Conservation (phyloP, 768 basidiomycete species). For the Bullera alba region DNA sequence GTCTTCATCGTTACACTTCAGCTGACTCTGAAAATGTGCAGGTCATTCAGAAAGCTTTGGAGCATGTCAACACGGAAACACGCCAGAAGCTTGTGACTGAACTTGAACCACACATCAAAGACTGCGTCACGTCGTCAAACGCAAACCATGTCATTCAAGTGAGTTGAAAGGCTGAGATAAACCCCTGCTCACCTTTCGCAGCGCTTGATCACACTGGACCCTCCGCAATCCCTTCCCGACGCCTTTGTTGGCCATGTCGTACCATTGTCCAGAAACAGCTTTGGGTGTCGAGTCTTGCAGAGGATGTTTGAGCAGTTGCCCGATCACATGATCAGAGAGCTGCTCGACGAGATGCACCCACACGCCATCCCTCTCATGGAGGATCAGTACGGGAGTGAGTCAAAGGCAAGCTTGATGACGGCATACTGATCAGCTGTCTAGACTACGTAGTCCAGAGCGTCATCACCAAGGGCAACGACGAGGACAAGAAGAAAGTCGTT, state of each 20-base stretch:
- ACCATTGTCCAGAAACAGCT: slow-evolving; percentile 77
- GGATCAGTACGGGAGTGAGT: slow-evolving; percentile 68
- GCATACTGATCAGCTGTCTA: not conserved
- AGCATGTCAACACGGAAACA: slow-evolving; percentile 69
- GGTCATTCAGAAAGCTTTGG: slow-evolving; percentile 60
- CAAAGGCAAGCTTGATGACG: not conserved
- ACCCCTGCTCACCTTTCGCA: slow-evolving; percentile 47
- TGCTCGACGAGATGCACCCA: slow-evolving; percentile 76
- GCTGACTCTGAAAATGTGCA: slow-evolving; percentile 1
- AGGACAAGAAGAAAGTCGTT: slow-evolving; percentile 64
- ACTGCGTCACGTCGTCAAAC: slow-evolving; percentile 82
- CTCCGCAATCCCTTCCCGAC: slow-evolving; percentile 63
- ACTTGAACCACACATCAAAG: slow-evolving; percentile 69
- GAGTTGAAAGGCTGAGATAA: slow-evolving; percentile 1
- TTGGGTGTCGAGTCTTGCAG: slow-evolving; percentile 91
- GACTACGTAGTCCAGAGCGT: slow-evolving; percentile 92
- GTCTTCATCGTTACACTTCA: not conserved
- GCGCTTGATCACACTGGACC: slow-evolving; percentile 72
- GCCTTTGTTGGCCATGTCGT: slow-evolving; percentile 70
- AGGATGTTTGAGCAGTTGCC: slow-evolving; percentile 81
- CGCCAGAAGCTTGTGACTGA: slow-evolving; percentile 69
- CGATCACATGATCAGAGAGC: slow-evolving; percentile 57
- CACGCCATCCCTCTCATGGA: slow-evolving; percentile 68
- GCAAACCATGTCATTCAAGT: slow-evolving; percentile 75
- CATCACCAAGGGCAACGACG: slow-evolving; percentile 66